A percentile compares a stretch with the other conserved stretches of the same genome.
phyloP scores from a whole-genome alignment of 1,284 basidiomycete genomes.

The Malassezia slooffiae region DNA sequence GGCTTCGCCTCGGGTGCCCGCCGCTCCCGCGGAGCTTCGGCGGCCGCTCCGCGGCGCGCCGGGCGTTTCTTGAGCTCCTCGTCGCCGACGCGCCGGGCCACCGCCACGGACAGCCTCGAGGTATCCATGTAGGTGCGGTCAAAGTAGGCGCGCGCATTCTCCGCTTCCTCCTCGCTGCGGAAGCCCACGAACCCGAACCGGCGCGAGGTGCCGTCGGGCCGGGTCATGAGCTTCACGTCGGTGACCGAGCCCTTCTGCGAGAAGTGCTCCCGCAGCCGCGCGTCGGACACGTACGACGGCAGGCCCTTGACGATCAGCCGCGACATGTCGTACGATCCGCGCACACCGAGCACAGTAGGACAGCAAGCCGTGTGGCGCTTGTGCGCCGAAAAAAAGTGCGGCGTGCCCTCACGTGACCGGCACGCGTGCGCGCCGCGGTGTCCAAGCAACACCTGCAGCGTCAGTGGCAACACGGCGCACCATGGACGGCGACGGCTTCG shows the following conservation, averaged over 20 bases:
- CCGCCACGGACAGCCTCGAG: slow-evolving; percentile 61
- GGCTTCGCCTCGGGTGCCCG: slow-evolving; percentile 11
- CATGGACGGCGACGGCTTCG: slow-evolving; percentile 4
- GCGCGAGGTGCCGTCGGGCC: slow-evolving; percentile 66
- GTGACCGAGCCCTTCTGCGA: slow-evolving; percentile 55
- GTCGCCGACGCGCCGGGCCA: slow-evolving; percentile 55
- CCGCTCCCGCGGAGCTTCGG: neutral
- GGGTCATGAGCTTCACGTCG: slow-evolving; percentile 71
- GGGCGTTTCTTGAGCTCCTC: slow-evolving; percentile 18
- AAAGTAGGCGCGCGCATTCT: slow-evolving; percentile 68
- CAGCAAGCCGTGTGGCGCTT: neutral
- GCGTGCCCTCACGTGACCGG: slow-evolving; percentile 5
- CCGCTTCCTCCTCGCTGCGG: slow-evolving; percentile 67
- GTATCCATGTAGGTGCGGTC: slow-evolving; percentile 58
- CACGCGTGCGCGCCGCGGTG: no score
- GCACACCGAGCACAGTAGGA: neutral
- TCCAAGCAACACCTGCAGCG: neutral
- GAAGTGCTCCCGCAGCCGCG: slow-evolving; percentile 62
- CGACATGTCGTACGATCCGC: slow-evolving; percentile 55
- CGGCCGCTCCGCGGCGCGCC: neutral
- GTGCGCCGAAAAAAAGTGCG: neutral
- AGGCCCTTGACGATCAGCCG: slow-evolving; percentile 84
- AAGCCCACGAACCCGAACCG: slow-evolving; percentile 89
- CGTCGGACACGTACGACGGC: slow-evolving; percentile 61
- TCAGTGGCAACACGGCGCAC: neutral